Conservation (phyloP, 73 alveolate genomes). For the Strombidium stylifer region DNA sequence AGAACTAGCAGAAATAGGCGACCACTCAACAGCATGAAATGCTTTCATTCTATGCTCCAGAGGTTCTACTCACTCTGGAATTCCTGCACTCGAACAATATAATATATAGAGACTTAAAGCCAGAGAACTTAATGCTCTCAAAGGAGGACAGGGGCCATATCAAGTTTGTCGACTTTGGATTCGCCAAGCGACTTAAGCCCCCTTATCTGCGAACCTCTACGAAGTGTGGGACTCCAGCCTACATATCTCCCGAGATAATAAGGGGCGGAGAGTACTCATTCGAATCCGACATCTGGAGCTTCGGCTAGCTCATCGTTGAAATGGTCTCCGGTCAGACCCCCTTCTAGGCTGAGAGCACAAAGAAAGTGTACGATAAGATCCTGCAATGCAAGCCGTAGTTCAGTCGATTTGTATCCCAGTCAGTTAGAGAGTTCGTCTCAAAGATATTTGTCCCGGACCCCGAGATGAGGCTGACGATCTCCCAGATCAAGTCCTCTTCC, state of each 20-base stretch:
- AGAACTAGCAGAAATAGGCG: slow-evolving; percentile 47
- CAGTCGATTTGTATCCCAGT: no score
- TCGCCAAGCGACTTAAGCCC: slow-evolving; percentile 52
- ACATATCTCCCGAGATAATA: slow-evolving; percentile 71
- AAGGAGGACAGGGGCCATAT: slow-evolving; percentile 50
- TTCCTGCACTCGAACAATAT: slow-evolving; percentile 43
- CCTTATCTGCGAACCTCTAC: slow-evolving; percentile 48
- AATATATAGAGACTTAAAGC: slow-evolving; percentile 66
- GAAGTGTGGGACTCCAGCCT: slow-evolving; percentile 62
- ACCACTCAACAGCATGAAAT: no score
- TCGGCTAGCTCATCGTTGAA: slow-evolving; percentile 53
- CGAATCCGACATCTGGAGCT: slow-evolving; percentile 54
- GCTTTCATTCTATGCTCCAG: slow-evolving; percentile 57
- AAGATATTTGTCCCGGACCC: no score
- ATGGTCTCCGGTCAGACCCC: slow-evolving; percentile 43
- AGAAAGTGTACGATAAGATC: slow-evolving; percentile 32
- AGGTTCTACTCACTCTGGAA: slow-evolving; percentile 53
- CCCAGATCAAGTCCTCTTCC: no score
- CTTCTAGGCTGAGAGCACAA: slow-evolving; percentile 11
- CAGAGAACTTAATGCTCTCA: slow-evolving; percentile 60
- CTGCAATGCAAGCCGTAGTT: no score
- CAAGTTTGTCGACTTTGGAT: slow-evolving; percentile 60
- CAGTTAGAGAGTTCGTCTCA: no score
- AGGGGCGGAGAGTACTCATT: slow-evolving; percentile 50
- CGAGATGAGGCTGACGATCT: no score